These are phyloP conservation scores for Flaveria floridana DNA, from an alignment of 140 eudicot genomes.

Conservation along the genomic window DNA sequence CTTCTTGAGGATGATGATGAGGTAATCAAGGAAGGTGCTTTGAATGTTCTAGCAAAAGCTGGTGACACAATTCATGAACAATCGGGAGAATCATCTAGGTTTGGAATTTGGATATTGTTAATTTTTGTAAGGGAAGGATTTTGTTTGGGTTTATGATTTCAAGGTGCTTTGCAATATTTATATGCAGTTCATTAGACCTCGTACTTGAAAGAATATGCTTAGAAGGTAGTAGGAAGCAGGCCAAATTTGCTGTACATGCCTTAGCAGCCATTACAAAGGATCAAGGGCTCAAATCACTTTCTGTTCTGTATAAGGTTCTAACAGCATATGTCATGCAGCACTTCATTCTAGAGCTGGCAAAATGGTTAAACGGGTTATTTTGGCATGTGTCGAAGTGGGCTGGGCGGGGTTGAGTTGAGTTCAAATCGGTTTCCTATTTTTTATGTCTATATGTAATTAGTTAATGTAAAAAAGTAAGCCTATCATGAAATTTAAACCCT, in stretches of 20 bases:
- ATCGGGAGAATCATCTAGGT: slow-evolving; percentile 90
- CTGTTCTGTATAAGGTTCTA: slow-evolving; percentile 89
- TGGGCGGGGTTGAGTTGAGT: not conserved
- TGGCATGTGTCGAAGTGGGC: not conserved
- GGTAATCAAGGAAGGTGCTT: slow-evolving; percentile 78
- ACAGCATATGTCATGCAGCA: slow-evolving; percentile 1
- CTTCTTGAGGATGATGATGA: slow-evolving; percentile 91
- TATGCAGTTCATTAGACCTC: slow-evolving; percentile 81
- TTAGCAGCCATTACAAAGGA: slow-evolving; percentile 93
- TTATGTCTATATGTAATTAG: not conserved
- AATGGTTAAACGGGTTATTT: not conserved
- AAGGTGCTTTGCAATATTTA: not conserved
- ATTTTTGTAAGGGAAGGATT: not conserved
- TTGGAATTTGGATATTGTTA: slow-evolving; percentile 7
- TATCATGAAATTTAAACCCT: not conserved
- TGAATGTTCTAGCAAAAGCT: slow-evolving; percentile 83
- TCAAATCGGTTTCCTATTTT: not conserved
- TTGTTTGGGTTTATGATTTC: slow-evolving; percentile 16
- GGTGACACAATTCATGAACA: slow-evolving; percentile 88
- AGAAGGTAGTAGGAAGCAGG: slow-evolving; percentile 93
- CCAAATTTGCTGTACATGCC: slow-evolving; percentile 90
- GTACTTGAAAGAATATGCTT: slow-evolving; percentile 83
- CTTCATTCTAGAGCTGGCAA: slow-evolving; percentile 2
- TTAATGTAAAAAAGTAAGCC: not conserved
- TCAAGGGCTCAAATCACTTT: slow-evolving; percentile 88